Percentiles rank a stretch among this genome's conserved stretches.
These are phyloP conservation scores for Cicer judaicum DNA, from an alignment of 306 rosid genomes.

Conservation along the genomic window DNA sequence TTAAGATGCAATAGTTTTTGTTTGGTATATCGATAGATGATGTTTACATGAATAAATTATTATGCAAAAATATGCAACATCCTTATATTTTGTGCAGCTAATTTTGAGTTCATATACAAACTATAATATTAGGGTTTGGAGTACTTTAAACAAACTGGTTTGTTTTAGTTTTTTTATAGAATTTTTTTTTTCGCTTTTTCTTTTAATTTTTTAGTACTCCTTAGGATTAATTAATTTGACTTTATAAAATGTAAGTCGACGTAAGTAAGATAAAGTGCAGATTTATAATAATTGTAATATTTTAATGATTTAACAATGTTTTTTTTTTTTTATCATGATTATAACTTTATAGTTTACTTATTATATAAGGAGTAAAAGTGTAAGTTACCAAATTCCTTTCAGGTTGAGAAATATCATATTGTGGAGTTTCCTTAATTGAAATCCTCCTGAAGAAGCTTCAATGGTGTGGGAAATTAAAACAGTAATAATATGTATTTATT, in stretches of 20 bases:
- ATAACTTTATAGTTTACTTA: background rate
- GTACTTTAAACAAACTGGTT: background rate
- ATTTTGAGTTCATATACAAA: background rate
- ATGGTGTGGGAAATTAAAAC: background rate
- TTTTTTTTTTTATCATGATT: background rate
- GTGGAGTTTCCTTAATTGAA: slow-evolving; percentile 16
- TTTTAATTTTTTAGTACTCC: no score
- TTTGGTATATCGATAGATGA: background rate
- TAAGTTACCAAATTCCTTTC: slow-evolving; percentile 4
- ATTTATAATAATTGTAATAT: background rate
- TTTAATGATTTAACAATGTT: no score
- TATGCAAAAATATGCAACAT: background rate
- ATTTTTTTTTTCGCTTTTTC: no score
- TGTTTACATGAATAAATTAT: background rate
- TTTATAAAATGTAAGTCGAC: no score
- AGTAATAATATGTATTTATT: background rate
- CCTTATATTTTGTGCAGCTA: background rate
- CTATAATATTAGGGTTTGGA: slow-evolving; percentile 34
- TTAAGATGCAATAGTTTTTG: background rate
- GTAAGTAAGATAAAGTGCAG: background rate
- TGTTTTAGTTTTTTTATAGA: no score
- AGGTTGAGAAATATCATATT: slow-evolving; percentile 21
- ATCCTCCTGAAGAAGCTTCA: slow-evolving; percentile 23
- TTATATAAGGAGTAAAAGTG: background rate
- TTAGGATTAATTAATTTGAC: no score